Base-by-base conservation (phyloP, 2,329 filamentous ascomycete genomes). In the Leptoxyphium fumago region DNA sequence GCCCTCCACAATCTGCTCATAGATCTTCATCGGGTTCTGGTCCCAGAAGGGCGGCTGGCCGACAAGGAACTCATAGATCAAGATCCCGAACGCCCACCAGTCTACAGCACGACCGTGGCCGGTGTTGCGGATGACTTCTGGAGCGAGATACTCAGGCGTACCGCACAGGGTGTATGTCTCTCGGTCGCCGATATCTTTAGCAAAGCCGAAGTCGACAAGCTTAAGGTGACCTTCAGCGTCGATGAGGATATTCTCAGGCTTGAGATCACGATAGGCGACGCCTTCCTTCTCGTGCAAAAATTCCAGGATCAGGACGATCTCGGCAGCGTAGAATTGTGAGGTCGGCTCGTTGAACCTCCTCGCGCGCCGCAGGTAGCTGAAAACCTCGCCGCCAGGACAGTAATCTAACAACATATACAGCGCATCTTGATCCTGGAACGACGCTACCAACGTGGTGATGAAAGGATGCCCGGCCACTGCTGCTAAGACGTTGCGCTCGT, bases 41-140 rank as follows among this genome's bases (percentile, higher is more conserved):
- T 88, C 80, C 82, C 84, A 91, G 59, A 89, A 91, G 0, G 84
- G 84, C 11, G 84, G 84, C 57, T 88, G 87, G 26, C 84, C 84
- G 9, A 84, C 86, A 41, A 89, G 66, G 58, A 89, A 89, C 59
- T 91, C 84, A 61, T 86, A 89, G 46, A 89, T 79, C 45, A 91
- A 64, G 52, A 89, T 87, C 21, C 84, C 84, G 52, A 91, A 70
- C 0, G 84, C 84, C 84, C 84, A 89, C 84, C 84, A 89, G 67
- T 89, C 84, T 30, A 89, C 84, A 11, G 84, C 82, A 40, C 74
- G 72, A 43, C 77, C 75, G 54, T 81, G 77, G 17, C 77, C 84
- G 59, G 84, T 86, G 60, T 85, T 87, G 51, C 85, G 77, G 52
- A 89, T 88, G 38, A 89, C 84, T 65, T 89, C 84, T 5, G 84